Evolutionary conservation across 306 rosid genomes (phyloP), one percentile per base, ranked within the genome.

Genomic region (Hylodesmum podocarpum): DNA sequence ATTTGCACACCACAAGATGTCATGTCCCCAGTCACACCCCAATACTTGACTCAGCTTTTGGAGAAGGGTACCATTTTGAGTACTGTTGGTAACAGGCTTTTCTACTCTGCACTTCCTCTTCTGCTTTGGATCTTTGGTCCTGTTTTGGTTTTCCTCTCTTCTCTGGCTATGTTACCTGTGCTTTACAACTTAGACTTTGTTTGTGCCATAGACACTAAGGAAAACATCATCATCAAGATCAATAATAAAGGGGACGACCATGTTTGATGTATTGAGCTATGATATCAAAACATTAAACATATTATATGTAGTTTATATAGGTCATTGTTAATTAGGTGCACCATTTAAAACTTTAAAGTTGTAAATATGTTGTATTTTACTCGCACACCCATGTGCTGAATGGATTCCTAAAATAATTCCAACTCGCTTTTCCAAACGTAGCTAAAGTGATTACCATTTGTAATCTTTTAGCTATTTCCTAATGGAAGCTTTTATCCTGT

Each of bases 41-140:
- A 82, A 21, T 93, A 93, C 25, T 81, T 93, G 72, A 66, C 80
- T 8, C 88, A 88, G 53, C 92, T 93, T 41, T 74, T 93, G 19
- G 98, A 93, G 64, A 93, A 81, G 66, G 97, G 98, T 7, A 91
- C 84, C 13, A 5, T 91, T 28, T 73, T 93, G 28, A 93, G 86
- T 91, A 86, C 96, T 3, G 90, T 86, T 5, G 98, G 98, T 1
- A 93, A 93, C 79, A 86, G 98, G 76, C 87, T 93, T 24, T 93
- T 93, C 90, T 88, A 93, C 70, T 72, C 88, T 0, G 96, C 92
- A 12, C 83, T 93, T 0, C 98, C 98, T 22, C 73, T 93, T 37
- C 21, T 93, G 73, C 95, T 93, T 14, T 93, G 98, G 98, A 86
- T 93, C 14, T 91, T 91, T 46, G 98, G 98, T 1, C 98, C 98